These are phyloP conservation scores for Biscutella auriculata DNA, from an alignment of 441 rosid species.

Conservation along the genomic window DNA sequence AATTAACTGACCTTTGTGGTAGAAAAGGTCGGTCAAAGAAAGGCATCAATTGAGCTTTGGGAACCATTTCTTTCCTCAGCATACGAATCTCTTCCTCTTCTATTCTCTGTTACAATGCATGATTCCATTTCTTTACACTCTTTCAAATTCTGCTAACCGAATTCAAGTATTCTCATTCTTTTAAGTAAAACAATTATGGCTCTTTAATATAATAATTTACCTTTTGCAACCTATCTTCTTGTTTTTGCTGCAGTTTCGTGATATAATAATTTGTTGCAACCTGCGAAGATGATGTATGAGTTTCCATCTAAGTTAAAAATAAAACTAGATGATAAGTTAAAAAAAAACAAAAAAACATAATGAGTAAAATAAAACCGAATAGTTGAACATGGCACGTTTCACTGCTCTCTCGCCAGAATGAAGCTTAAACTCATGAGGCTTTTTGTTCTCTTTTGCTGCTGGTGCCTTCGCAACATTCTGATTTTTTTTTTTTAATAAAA, in stretches of 20 bases:
- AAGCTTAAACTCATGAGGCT: conserved; percentile 57
- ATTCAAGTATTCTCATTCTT: too few relatives aligned
- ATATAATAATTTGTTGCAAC: conserved; percentile 69
- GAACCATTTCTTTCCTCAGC: conserved; percentile 76
- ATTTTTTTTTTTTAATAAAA: too few relatives aligned
- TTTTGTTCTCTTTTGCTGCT: conserved; percentile 47
- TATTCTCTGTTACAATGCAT: conserved; percentile 36
- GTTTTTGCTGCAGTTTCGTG: conserved; percentile 42
- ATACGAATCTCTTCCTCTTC: conserved; percentile 62
- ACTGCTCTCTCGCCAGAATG: conserved; percentile 69
- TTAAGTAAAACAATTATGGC: too few relatives aligned
- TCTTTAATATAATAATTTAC: conserved; percentile 9
- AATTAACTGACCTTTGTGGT: conserved; percentile 52
- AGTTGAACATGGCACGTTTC: conserved; percentile 77
- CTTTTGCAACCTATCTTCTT: conserved; percentile 55
- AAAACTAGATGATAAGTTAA: background rate
- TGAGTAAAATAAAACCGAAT: conserved; percentile 30
- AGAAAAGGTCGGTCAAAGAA: conserved; percentile 61
- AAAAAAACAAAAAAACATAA: background rate
- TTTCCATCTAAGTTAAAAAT: background rate
- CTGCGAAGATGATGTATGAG: conserved; percentile 26
- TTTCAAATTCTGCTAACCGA: too few relatives aligned
- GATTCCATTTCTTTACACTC: background rate
- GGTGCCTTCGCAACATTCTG: conserved; percentile 27
- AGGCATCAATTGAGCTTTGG: conserved; percentile 82